Evolutionary conservation across 176 grass and related monocot genomes (phyloP).

Genomic region (Paspalum vaginatum): DNA sequence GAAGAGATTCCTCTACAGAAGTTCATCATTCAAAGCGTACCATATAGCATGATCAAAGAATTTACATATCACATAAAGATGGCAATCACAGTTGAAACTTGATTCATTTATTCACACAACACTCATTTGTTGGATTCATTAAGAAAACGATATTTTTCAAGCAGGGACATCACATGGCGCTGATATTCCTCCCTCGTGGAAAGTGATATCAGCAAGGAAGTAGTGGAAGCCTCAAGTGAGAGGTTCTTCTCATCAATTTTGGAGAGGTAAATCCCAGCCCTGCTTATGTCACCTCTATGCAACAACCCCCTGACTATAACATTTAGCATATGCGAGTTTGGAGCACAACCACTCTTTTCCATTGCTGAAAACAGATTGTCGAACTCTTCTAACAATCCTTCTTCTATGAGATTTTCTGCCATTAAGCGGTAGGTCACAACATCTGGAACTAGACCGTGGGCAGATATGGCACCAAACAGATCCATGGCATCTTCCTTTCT

Average conservation of each 20-base stretch:
- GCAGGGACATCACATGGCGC: neutral
- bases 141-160: neutral
- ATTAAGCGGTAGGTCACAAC: neutral
- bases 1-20: too few relatives aligned
- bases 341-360: too few relatives aligned
- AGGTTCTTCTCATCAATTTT: neutral
- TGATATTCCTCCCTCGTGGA: neutral
- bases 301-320: too few relatives aligned
- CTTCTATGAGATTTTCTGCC: neutral
- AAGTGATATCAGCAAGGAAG: neutral
- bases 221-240: neutral
- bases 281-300: too few relatives aligned
- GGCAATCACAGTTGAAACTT: too few relatives aligned
- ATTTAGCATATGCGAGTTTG: too few relatives aligned
- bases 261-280: too few relatives aligned
- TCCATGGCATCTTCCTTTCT: neutral
- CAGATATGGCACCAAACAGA: neutral
- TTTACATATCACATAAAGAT: too few relatives aligned
- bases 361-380: neutral
- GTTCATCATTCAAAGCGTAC: too few relatives aligned
- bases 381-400: neutral
- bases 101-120: too few relatives aligned
- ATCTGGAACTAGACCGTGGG: neutral
- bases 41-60: too few relatives aligned
- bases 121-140: too few relatives aligned